A percentile compares a stretch with the other conserved stretches of the same genome.
Conservation (phyloP, 495 filamentous ascomycete genomes). For the Tuber indicum region DNA sequence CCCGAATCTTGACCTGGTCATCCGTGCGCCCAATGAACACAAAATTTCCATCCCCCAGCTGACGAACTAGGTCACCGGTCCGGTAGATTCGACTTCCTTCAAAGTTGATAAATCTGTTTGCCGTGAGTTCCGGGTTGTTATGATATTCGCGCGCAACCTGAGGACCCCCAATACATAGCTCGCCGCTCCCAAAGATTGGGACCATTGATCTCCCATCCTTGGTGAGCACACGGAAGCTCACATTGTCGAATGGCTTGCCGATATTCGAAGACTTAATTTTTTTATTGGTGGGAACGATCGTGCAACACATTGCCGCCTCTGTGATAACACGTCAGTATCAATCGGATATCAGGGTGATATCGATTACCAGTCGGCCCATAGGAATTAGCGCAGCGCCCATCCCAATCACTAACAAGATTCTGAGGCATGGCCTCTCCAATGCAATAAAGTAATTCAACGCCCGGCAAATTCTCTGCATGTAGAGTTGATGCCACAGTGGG, state of each 20-base stretch:
- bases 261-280: constrained; percentile 36
- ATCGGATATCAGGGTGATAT: neutral
- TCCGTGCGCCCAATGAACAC: constrained; percentile 50
- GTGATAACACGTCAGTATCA: constrained; percentile 10
- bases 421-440: constrained; percentile 53
- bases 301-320: constrained; percentile 43
- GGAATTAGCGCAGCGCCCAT: constrained; percentile 51
- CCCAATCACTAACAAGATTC: constrained; percentile 54
- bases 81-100: constrained; percentile 45
- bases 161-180: constrained; percentile 46
- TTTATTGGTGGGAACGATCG: constrained; percentile 29
- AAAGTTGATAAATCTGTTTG: constrained; percentile 42
- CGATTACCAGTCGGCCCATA: constrained; percentile 51
- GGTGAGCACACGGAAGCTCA: constrained; percentile 32
- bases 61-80: constrained; percentile 51
- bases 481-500: constrained; percentile 45
- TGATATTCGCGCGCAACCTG: constrained; percentile 45
- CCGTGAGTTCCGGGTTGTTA: constrained; percentile 44
- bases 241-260: constrained; percentile 39
- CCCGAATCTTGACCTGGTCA: constrained; percentile 50
- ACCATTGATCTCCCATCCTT: constrained; percentile 20
- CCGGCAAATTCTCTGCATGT: constrained; percentile 35
- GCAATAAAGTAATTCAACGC: constrained; percentile 44
- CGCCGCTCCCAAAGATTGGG: constrained; percentile 41
- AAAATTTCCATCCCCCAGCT: constrained; percentile 46